Percentiles rank a stretch among this genome's conserved stretches.
Evolutionary conservation across 257 asterid species (phyloP).

Genomic region (Solanum sejunctum): DNA sequence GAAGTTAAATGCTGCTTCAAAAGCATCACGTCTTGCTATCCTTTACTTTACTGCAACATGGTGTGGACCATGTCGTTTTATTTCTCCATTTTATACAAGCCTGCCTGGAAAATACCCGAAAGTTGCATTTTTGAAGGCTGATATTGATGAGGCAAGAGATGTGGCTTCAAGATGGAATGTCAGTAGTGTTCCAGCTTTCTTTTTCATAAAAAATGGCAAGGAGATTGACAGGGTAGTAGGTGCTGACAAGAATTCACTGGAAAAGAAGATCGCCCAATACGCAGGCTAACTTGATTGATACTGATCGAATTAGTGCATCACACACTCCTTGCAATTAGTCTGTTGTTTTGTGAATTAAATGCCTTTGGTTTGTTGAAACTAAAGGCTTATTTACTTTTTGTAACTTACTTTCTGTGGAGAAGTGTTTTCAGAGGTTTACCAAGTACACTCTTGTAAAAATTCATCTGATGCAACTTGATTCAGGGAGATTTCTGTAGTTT

Average conservation of each 20-base stretch:
- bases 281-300: slow-evolving; percentile 10
- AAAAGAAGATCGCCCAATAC: slow-evolving; percentile 43
- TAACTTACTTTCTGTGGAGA: not conserved
- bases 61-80: slow-evolving; percentile 77
- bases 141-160: slow-evolving; percentile 47
- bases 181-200: slow-evolving; percentile 64
- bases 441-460: not conserved
- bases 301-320: not conserved
- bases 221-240: slow-evolving; percentile 53
- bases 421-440: not conserved
- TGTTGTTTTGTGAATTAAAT: not conserved
- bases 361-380: not conserved
- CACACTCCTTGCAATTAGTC: not conserved
- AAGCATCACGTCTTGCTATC: slow-evolving; percentile 36
- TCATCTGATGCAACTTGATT: not conserved
- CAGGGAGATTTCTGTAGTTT: not conserved
- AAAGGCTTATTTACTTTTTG: not conserved
- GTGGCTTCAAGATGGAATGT: slow-evolving; percentile 43
- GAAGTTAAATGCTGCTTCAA: slow-evolving; percentile 39
- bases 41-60: slow-evolving; percentile 74
- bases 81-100: slow-evolving; percentile 43
- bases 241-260: slow-evolving; percentile 39
- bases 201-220: slow-evolving; percentile 43
- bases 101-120: slow-evolving; percentile 38
- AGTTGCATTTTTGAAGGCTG: slow-evolving; percentile 51